Conservation (phyloP, 2,329 filamentous ascomycete species). For the Keithomyces neogunnii region DNA sequence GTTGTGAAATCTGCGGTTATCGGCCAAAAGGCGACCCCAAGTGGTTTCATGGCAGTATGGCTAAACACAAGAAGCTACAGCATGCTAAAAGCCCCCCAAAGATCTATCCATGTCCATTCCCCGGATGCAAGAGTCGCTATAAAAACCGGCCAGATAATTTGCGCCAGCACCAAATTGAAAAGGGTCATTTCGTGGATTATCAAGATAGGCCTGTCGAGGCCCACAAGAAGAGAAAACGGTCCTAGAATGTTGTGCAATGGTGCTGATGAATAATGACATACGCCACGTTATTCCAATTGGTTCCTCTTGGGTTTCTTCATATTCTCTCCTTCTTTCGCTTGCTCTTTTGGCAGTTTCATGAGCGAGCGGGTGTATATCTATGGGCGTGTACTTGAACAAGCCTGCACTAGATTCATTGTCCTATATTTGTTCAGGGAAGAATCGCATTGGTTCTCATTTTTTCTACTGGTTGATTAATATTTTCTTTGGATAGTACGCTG, state of each 20-base stretch:
- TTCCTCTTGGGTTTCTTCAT: neutral
- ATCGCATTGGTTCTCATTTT: no score
- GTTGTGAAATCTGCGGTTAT: slow-evolving; percentile 46
- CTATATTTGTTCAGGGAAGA: no score
- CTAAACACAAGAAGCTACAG: slow-evolving; percentile 48
- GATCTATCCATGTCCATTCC: slow-evolving; percentile 45
- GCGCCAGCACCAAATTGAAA: slow-evolving; percentile 47
- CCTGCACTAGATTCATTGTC: no score
- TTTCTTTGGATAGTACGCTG: no score
- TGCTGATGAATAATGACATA: neutral
- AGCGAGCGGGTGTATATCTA: no score
- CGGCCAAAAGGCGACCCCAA: slow-evolving; percentile 47
- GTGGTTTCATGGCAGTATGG: slow-evolving; percentile 51
- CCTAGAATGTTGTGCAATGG: slow-evolving; percentile 8
- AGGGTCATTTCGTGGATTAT: slow-evolving; percentile 43
- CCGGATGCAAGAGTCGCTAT: slow-evolving; percentile 46
- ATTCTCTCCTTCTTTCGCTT: no score
- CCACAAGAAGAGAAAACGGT: slow-evolving; percentile 39
- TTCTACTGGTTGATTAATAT: no score
- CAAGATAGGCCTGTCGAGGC: slow-evolving; percentile 27
- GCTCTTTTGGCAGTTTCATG: no score
- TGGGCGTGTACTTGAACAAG: no score
- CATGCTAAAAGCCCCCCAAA: slow-evolving; percentile 39
- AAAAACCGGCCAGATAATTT: slow-evolving; percentile 49
- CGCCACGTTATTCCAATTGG: neutral